These are phyloP conservation scores for Sechiopsis laciniata DNA, from an alignment of 306 rosid species.

Conservation along the genomic window DNA sequence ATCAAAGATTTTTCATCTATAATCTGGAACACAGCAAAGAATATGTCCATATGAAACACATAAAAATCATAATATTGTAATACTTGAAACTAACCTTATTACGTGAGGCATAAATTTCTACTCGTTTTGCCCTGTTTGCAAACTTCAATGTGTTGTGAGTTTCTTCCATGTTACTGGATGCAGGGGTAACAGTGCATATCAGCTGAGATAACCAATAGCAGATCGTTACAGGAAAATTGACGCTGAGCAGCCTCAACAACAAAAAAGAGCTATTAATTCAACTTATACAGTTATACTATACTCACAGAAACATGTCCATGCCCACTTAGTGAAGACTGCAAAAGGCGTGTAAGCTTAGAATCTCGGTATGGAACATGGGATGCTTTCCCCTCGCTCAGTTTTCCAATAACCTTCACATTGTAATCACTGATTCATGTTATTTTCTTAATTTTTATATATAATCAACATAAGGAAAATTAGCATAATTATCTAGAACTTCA, in stretches of 20 bases:
- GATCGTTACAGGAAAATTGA: conserved; percentile 6
- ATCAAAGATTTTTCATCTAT: conserved; percentile 96
- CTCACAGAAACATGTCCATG: conserved; percentile 98
- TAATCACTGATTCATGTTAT: conserved; percentile 30
- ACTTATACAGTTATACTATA: conserved; percentile 18
- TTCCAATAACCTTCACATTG: conserved; percentile 87
- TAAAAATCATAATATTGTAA: conserved; percentile 1
- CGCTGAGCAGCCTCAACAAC: conserved; percentile 6
- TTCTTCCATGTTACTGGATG: conserved; percentile 97
- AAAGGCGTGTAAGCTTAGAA: conserved; percentile 96
- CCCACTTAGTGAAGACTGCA: conserved; percentile 92
- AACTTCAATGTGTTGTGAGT: conserved; percentile 98
- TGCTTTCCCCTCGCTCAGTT: conserved; percentile 96
- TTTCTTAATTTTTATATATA: not conserved
- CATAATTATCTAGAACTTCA: not conserved
- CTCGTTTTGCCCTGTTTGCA: conserved; percentile 97
- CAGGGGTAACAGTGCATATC: conserved; percentile 98
- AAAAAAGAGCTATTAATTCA: not conserved
- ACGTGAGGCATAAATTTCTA: conserved; percentile 93
- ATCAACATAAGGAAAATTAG: not conserved
- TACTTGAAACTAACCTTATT: conserved; percentile 57
- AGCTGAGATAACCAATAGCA: conserved; percentile 48
- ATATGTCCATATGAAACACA: not conserved
- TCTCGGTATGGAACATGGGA: conserved; percentile 99
- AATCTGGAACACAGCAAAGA: conserved; percentile 46